A percentile compares a stretch with the other conserved stretches of the same genome.
These are phyloP conservation scores for Cyberlindnera nakhonratchasimensis DNA, from an alignment of 805 yeast species.

Conservation along the genomic window DNA sequence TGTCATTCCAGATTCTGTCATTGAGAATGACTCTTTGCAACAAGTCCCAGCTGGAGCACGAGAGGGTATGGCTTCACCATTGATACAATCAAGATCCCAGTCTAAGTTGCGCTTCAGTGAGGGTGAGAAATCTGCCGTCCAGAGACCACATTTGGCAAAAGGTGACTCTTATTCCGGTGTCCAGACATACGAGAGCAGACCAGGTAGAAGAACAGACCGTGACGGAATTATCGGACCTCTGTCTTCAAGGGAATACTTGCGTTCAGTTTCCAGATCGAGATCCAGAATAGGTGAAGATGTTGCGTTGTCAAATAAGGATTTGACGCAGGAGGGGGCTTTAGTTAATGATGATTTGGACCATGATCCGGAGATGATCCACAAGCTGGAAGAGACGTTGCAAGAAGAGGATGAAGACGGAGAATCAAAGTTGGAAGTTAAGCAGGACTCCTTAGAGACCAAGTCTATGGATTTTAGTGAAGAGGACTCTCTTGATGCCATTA, in stretches of 20 bases:
- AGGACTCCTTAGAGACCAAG: neutral
- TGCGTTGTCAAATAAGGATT: constrained; percentile 37
- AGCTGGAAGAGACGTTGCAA: constrained; percentile 15
- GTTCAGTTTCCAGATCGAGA: constrained; percentile 64
- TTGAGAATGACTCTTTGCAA: constrained; percentile 36
- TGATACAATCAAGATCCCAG: constrained; percentile 29
- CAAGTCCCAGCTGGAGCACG: constrained; percentile 45
- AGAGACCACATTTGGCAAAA: constrained; percentile 62
- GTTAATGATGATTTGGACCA: constrained; percentile 40
- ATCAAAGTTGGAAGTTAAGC: neutral
- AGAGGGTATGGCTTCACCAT: constrained; percentile 39
- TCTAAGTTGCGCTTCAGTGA: constrained; percentile 15
- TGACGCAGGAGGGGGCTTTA: constrained; percentile 56
- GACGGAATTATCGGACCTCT: constrained; percentile 27
- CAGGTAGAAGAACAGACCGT: constrained; percentile 24
- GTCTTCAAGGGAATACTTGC: constrained; percentile 44
- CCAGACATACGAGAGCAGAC: constrained; percentile 33
- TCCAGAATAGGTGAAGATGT: constrained; percentile 43
- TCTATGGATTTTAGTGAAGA: constrained; percentile 6
- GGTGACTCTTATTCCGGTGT: constrained; percentile 74
- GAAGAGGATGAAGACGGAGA: constrained; percentile 17
- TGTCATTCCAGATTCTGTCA: constrained; percentile 32
- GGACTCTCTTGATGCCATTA: constrained; percentile 6
- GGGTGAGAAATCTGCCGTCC: neutral
- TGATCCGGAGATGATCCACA: constrained; percentile 16